Conservation (phyloP, 2,329 filamentous ascomycete genomes). For the Colletotrichum orchidophilum region DNA sequence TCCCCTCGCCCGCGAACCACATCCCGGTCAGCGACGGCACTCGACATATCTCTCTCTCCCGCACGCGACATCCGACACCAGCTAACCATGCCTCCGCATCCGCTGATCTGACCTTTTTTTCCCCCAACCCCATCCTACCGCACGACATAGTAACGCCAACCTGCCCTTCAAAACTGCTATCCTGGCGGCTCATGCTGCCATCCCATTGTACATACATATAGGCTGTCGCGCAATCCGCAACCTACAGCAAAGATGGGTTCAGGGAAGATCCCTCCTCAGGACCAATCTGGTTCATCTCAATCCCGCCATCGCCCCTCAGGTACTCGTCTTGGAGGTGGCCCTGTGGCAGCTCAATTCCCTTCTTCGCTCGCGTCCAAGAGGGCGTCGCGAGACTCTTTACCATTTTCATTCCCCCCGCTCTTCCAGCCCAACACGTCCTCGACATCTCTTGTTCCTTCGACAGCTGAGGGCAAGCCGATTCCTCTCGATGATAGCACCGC, state of each 20-base stretch:
- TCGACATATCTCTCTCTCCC: constrained; percentile 2
- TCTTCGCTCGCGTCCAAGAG: constrained; percentile 29
- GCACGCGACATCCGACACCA: constrained; percentile 18
- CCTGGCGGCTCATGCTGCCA: constrained; percentile 10
- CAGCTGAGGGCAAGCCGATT: constrained; percentile 64
- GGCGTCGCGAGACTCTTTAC: constrained; percentile 45
- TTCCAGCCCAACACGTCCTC: constrained; percentile 61
- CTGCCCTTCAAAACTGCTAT: constrained; percentile 16
- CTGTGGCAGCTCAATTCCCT: constrained; percentile 26
- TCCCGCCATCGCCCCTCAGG: neutral
- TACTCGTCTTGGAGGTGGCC: constrained; percentile 3
- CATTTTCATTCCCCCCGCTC: constrained; percentile 58
- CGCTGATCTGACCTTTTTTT: constrained; percentile 24
- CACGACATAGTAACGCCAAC: constrained; percentile 17
- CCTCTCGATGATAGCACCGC: constrained; percentile 65
- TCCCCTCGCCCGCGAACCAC: constrained; percentile 7
- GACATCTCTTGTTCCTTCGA: constrained; percentile 62
- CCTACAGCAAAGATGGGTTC: constrained; percentile 26
- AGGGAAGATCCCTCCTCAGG: constrained; percentile 8
- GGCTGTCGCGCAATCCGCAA: constrained; percentile 14
- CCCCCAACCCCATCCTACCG: constrained; percentile 6
- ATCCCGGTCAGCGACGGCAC: constrained; percentile 12
- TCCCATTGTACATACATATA: constrained; percentile 26
- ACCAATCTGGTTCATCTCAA: constrained; percentile 23
- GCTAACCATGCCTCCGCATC: constrained; percentile 30